Evolutionary conservation across 768 basidiomycete genomes (phyloP).

Genomic region (Pholiota molesta): DNA sequence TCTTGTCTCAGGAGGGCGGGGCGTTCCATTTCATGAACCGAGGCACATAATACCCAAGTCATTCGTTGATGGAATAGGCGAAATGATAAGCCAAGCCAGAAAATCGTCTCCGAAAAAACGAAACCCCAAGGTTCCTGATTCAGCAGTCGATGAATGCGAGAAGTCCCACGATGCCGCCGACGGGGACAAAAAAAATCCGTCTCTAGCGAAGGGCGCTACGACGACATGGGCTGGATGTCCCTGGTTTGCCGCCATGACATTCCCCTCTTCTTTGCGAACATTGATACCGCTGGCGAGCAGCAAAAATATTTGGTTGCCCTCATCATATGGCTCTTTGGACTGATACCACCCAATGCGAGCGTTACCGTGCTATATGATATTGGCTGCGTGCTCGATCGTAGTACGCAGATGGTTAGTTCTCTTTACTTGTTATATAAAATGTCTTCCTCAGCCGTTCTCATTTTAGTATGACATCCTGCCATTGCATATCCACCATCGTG

Average conservation of each 20-base stretch:
- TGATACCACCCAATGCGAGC: slow-evolving; percentile 30
- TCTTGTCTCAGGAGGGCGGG: slow-evolving; percentile 10
- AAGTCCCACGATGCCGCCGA: slow-evolving; percentile 31
- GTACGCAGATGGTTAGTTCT: slow-evolving; percentile 28
- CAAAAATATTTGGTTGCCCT: slow-evolving; percentile 37
- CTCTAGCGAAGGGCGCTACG: slow-evolving; percentile 21
- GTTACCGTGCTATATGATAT: slow-evolving; percentile 35
- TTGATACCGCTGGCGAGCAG: slow-evolving; percentile 31
- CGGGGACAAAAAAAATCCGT: slow-evolving; percentile 23
- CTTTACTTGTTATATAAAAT: neutral
- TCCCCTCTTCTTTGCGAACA: slow-evolving; percentile 39
- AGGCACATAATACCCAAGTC: slow-evolving; percentile 13
- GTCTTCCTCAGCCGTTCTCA: too few species aligned
- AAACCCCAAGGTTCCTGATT: slow-evolving; percentile 29
- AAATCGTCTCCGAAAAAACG: neutral
- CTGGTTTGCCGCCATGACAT: slow-evolving; percentile 41
- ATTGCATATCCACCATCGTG: slow-evolving; percentile 13
- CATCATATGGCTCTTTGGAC: slow-evolving; percentile 26
- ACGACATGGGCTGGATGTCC: slow-evolving; percentile 39
- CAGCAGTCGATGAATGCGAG: slow-evolving; percentile 38
- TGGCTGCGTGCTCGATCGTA: slow-evolving; percentile 36
- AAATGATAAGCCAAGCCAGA: neutral
- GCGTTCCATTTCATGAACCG: slow-evolving; percentile 11
- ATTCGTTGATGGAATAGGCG: slow-evolving; percentile 15
- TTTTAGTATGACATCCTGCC: slow-evolving; percentile 33